phyloP scores from a whole-genome alignment of 2,329 filamentous ascomycete genomes.

The Xylariaceae sp. region DNA sequence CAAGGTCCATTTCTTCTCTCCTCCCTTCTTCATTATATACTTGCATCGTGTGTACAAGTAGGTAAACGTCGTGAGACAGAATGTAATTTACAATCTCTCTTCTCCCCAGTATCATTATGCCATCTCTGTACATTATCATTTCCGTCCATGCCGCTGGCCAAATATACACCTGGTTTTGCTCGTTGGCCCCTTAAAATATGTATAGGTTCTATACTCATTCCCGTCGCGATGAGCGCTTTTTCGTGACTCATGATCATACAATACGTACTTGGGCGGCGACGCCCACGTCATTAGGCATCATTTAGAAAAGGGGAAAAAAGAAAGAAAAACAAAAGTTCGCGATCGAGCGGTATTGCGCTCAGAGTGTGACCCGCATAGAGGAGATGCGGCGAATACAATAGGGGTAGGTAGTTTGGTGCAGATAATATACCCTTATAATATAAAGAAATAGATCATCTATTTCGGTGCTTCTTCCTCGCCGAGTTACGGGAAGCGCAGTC shows the following conservation, averaged over 20 bases:
- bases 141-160: no score
- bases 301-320: neutral
- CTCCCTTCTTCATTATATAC: no score
- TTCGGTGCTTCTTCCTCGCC: no score
- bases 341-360: neutral
- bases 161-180: no score
- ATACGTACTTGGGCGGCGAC: neutral
- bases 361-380: neutral
- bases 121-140: neutral
- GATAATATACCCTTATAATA: no score
- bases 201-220: conserved; percentile 1
- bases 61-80: neutral
- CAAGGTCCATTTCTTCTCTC: no score
- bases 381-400: neutral
- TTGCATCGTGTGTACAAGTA: neutral
- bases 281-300: neutral
- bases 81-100: neutral
- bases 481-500: no score
- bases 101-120: neutral
- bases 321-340: neutral
- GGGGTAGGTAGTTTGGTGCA: no score
- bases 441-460: no score
- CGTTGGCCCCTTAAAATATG: neutral
- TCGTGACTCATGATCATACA: conserved; percentile 1
- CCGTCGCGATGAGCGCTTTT: neutral